Percentiles rank a stretch among this genome's conserved stretches.
Conservation (phyloP, 2,329 filamentous ascomycete genomes). For the Bisporella sp. region DNA sequence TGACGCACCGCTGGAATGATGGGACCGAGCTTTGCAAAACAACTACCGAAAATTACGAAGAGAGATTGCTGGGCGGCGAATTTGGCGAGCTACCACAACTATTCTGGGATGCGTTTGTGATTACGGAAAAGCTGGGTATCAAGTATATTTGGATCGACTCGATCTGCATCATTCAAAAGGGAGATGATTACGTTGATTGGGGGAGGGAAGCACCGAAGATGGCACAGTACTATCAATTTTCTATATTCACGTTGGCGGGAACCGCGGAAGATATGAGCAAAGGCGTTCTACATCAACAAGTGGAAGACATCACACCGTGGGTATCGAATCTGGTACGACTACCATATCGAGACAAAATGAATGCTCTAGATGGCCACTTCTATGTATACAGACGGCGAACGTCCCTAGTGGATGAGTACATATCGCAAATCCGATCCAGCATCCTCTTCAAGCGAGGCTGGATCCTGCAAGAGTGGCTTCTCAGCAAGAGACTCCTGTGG, state of each 20-base stretch:
- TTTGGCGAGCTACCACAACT: neutral
- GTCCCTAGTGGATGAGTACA: neutral
- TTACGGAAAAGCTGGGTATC: neutral
- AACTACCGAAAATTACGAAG: neutral
- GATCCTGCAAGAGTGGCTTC: conserved; percentile 6
- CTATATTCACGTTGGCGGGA: conserved; percentile 3
- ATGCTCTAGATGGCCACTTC: neutral
- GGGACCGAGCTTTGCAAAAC: neutral
- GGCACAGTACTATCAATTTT: conserved; percentile 6
- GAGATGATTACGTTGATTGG: conserved; percentile 5
- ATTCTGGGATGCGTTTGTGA: conserved; percentile 1
- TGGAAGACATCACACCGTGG: neutral
- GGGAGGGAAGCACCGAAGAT: conserved; percentile 4
- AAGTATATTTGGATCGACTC: conserved; percentile 9
- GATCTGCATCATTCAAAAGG: conserved; percentile 7
- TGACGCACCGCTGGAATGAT: conserved; percentile 6
- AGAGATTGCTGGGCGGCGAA: neutral
- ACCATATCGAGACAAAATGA: neutral
- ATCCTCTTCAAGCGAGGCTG: conserved; percentile 3
- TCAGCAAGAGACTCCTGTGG: conserved; percentile 3
- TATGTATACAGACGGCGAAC: neutral
- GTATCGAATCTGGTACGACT: conserved; percentile 2
- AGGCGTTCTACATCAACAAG: neutral
- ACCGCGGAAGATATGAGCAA: neutral
- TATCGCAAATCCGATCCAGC: neutral